Evolutionary conservation across 1,284 basidiomycete genomes (phyloP).

Genomic region (Austroboletus novae-zelandiae): DNA sequence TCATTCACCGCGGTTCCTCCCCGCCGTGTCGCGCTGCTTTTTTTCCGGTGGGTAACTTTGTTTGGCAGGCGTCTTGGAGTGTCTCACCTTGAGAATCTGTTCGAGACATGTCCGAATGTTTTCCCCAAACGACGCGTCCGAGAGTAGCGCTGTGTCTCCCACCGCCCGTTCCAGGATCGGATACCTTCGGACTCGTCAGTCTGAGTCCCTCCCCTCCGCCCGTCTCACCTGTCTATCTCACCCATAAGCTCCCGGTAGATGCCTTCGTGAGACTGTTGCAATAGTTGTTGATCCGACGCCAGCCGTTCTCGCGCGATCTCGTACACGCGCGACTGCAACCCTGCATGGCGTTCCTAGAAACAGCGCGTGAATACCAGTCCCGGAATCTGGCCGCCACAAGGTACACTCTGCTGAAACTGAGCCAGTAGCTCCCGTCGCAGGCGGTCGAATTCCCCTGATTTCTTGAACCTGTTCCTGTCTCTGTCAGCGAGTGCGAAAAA

Average conservation of each 20-base stretch:
- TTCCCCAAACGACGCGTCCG: constrained; percentile 48
- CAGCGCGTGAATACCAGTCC: too few species aligned
- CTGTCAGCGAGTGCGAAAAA: not conserved
- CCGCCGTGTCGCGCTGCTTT: not conserved
- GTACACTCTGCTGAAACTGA: constrained; percentile 63
- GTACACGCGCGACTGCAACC: constrained; percentile 56
- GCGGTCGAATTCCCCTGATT: constrained; percentile 76
- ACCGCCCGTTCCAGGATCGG: constrained; percentile 57
- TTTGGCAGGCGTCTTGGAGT: not conserved
- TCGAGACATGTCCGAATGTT: constrained; percentile 43
- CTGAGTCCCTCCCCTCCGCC: not conserved
- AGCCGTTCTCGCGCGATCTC: constrained; percentile 60
- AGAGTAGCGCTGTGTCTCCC: constrained; percentile 49
- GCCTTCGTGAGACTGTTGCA: constrained; percentile 51
- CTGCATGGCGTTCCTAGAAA: constrained; percentile 46
- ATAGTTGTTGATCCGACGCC: constrained; percentile 50
- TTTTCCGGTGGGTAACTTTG: not conserved
- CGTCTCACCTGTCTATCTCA: constrained; percentile 62
- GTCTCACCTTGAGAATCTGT: constrained; percentile 36
- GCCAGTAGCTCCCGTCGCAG: constrained; percentile 62
- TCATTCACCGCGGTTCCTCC: not conserved
- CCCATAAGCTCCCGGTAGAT: constrained; percentile 62
- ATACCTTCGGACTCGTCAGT: constrained; percentile 5
- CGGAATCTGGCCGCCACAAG: too few species aligned
- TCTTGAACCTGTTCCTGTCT: constrained; percentile 58